phyloP scores from a whole-genome alignment of 371 early-diverging fungal species.

The Entomophthora muscae region DNA sequence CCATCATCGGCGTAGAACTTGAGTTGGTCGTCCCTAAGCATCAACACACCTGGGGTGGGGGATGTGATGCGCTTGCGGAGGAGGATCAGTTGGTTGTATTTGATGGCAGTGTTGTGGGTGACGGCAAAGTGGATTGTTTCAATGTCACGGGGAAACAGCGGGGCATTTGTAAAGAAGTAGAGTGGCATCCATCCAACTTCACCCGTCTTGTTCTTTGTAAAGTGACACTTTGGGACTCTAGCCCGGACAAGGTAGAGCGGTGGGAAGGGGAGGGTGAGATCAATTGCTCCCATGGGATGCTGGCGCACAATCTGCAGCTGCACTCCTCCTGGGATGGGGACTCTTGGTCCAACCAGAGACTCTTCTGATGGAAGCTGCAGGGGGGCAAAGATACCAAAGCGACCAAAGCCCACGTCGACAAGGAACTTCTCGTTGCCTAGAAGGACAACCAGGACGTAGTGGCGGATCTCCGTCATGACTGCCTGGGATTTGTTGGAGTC shows the following conservation, averaged over 20 bases:
- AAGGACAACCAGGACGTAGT: not conserved
- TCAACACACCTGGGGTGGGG: not conserved
- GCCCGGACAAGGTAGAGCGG: not conserved
- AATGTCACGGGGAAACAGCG: not conserved
- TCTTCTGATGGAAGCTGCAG: not conserved
- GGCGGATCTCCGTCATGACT: not conserved
- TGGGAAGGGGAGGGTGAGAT: not conserved
- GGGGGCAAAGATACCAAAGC: not conserved
- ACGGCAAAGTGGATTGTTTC: not conserved
- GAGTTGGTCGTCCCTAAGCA: not conserved
- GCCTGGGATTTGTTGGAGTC: not conserved
- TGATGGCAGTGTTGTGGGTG: not conserved
- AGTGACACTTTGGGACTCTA: no score
- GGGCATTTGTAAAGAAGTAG: not conserved
- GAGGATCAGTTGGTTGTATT: not conserved
- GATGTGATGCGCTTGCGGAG: not conserved
- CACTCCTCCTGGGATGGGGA: not conserved
- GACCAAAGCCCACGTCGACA: not conserved
- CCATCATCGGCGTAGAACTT: not conserved
- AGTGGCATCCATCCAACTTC: not conserved
- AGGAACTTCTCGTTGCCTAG: not conserved
- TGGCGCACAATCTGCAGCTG: not conserved
- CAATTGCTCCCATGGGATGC: not conserved
- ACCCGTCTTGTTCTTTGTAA: not conserved
- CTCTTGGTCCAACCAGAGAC: not conserved